phyloP scores from a whole-genome alignment of 108 stramenopile genomes.

The Cyclotella atomus region DNA sequence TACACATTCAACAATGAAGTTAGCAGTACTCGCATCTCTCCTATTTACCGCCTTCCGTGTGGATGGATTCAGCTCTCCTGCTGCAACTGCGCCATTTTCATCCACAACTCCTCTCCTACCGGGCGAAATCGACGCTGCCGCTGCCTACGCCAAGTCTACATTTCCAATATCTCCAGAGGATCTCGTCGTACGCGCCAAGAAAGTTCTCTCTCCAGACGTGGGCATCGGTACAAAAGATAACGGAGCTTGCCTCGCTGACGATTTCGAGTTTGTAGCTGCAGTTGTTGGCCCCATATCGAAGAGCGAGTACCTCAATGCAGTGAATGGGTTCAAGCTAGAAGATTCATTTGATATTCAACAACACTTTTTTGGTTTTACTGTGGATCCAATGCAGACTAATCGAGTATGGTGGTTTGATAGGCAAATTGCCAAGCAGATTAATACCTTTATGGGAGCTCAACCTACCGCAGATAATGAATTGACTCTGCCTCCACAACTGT shows the following conservation, averaged over 20 bases:
- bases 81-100: too few relatives aligned
- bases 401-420: constrained; percentile 75
- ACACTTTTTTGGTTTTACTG: constrained; percentile 61
- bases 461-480: constrained; percentile 47
- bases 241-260: constrained; percentile 66
- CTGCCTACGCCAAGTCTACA: constrained; percentile 41
- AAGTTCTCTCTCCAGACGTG: constrained; percentile 48
- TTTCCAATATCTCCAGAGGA: constrained; percentile 59
- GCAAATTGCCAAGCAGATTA: constrained; percentile 51
- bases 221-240: constrained; percentile 58
- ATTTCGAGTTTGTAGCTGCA: constrained; percentile 78
- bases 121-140: constrained; percentile 36
- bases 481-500: constrained; percentile 61
- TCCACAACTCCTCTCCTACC: constrained; percentile 32
- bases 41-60: neutral
- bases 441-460: constrained; percentile 56
- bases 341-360: constrained; percentile 69
- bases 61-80: neutral
- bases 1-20: too few relatives aligned
- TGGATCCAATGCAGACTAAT: constrained; percentile 75
- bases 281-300: constrained; percentile 73
- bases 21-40: neutral
- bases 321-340: constrained; percentile 55
- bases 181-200: constrained; percentile 55
- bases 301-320: constrained; percentile 61